Evolutionary conservation across 2,329 filamentous ascomycete genomes (phyloP).

Genomic region (Colletotrichum sp.): DNA sequence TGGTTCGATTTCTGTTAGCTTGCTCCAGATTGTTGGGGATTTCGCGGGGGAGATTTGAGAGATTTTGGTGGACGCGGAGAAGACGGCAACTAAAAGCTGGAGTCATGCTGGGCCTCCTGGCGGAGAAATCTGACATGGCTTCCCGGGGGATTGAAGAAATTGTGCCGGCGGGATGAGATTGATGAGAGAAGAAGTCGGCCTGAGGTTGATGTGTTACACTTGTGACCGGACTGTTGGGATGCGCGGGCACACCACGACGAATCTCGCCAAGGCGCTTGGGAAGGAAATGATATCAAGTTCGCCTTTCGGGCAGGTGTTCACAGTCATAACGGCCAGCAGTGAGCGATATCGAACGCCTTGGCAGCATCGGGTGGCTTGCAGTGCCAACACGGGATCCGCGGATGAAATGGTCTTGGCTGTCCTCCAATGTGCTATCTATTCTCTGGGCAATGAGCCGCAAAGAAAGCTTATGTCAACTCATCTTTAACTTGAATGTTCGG

Average conservation of each 20-base stretch:
- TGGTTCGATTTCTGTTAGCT: background rate
- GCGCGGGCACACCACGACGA: background rate
- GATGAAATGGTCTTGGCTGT: background rate
- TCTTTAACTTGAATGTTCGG: background rate
- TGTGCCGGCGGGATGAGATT: background rate
- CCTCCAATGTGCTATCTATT: background rate
- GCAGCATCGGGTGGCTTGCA: conserved; percentile 18
- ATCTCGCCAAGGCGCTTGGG: background rate
- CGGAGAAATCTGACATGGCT: background rate
- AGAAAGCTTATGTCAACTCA: conserved; percentile 1
- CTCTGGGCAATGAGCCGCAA: background rate
- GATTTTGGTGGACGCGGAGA: background rate
- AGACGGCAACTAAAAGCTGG: background rate
- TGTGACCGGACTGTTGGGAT: background rate
- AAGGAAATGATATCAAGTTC: background rate
- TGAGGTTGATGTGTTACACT: background rate
- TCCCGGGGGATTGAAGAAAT: background rate
- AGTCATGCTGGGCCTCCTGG: background rate
- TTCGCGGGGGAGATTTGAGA: background rate
- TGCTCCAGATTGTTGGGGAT: background rate
- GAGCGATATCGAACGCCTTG: background rate
- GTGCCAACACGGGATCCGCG: conserved; percentile 9
- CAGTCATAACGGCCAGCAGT: background rate
- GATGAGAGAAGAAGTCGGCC: background rate
- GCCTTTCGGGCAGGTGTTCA: background rate